These are phyloP conservation scores for Camellia lanceoleosa DNA, from an alignment of 148 eudicot species.

Conservation along the genomic window DNA sequence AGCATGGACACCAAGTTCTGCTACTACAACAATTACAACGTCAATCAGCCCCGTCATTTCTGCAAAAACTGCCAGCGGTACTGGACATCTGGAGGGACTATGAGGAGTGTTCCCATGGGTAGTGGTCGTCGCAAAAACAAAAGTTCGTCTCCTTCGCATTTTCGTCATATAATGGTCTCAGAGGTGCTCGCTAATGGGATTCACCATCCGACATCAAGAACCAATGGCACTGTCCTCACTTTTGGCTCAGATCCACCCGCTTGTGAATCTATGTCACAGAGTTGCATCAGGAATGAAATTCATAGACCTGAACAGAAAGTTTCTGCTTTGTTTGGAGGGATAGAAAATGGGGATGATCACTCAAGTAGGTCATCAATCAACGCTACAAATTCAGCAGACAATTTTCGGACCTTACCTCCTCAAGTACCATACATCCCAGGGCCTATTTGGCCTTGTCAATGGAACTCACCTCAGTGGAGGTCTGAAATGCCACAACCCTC, in stretches of 20 bases:
- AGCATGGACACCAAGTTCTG: constrained; percentile 73
- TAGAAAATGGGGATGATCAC: constrained; percentile 16
- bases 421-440: constrained; percentile 35
- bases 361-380: constrained; percentile 12
- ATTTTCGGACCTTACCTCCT: constrained; percentile 18
- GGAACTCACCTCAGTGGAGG: constrained; percentile 32
- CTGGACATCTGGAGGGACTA: constrained; percentile 70
- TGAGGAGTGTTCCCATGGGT: constrained; percentile 66
- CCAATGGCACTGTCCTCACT: constrained; percentile 29
- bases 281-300: constrained; percentile 18
- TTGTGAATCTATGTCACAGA: constrained; percentile 27
- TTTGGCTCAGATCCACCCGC: constrained; percentile 35
- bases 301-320: constrained; percentile 14
- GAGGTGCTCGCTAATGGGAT: constrained; percentile 24
- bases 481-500: constrained; percentile 11
- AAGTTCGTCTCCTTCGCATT: constrained; percentile 27
- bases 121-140: constrained; percentile 69
- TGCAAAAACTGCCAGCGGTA: constrained; percentile 66
- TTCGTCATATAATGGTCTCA: constrained; percentile 29
- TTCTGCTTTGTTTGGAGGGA: constrained; percentile 14
- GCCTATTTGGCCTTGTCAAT: constrained; percentile 38
- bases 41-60: constrained; percentile 63
- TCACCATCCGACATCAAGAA: constrained; percentile 17
- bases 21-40: constrained; percentile 66
- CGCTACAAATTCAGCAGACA: constrained; percentile 21